Evolutionary conservation across 805 yeast genomes (phyloP), one percentile per base, ranked within the genome.

Genomic region (Candida parachauliodes): DNA sequence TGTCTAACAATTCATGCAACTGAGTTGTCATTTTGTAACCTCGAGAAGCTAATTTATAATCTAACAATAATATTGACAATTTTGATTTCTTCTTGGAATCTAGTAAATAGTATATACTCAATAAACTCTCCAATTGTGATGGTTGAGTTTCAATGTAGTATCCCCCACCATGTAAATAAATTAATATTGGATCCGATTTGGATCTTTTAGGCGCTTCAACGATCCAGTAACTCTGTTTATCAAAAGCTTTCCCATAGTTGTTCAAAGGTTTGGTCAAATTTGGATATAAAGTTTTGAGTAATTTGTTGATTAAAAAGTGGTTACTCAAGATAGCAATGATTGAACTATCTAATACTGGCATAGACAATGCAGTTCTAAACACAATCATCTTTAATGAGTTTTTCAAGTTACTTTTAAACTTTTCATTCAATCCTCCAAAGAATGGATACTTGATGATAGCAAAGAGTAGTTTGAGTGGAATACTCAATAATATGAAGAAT

Each of bases 111-210:
- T 62, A 54, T 5, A 61, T 45, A 5, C 60, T 45, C 12, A 65
- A 39, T 7, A 62, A 16, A 0, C 60, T 48, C 33, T 57, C 56
- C 19, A 65, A 29, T 39, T 67, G 73, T 23, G 47, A 36, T 1
- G 60, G 62, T 37, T 46, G 41, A 7, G 60, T 49, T 30, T 61
- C 61, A 28, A 62, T 42, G 33, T 51, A 59, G 44, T 51, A 66
- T 6, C 70, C 69, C 2, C 73, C 73, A 11, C 73, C 72, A 41
- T 68, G 73, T 7, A 52, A 41, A 32, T 51, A 68, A 14, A 68
- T 42, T 8, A 68, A 37, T 21, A 62, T 49, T 16, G 66, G 65
- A 37, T 58, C 66, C n/a, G 25, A n/a, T 1, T 37, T 39, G 5
- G 46, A 48, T 28, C 52, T 47, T 27, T 48, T 48, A 9, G 54